A percentile compares a stretch with the other conserved stretches of the same genome.
phyloP scores from a whole-genome alignment of 164 flowering plant genomes.

The Cinnamomum micranthum region DNA sequence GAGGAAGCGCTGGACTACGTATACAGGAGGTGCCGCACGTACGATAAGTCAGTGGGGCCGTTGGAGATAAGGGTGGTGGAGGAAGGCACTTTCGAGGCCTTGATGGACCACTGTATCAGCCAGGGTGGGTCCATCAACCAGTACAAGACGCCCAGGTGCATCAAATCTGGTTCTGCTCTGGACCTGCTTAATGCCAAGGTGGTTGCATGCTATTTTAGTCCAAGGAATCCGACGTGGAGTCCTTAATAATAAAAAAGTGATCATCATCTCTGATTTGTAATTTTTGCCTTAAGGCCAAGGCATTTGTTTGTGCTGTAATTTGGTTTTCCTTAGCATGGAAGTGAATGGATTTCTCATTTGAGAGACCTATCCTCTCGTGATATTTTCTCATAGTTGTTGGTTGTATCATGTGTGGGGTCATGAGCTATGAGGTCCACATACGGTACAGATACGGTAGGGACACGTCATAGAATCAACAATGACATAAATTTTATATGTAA shows the following conservation, averaged over 20 bases:
- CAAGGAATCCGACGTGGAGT: slow-evolving; percentile 61
- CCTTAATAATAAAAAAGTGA: slow-evolving; percentile 25
- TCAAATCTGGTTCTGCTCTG: slow-evolving; percentile 46
- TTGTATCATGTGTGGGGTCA: too few relatives aligned
- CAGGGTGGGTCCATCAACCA: slow-evolving; percentile 82
- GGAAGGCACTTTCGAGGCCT: slow-evolving; percentile 56
- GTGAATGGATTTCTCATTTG: neutral
- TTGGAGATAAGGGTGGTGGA: slow-evolving; percentile 76
- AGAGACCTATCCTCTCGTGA: neutral
- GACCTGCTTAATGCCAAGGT: slow-evolving; percentile 58
- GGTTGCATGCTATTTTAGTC: slow-evolving; percentile 50
- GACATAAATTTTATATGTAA: too few relatives aligned
- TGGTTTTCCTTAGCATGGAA: neutral
- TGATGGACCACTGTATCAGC: slow-evolving; percentile 66
- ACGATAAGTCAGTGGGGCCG: slow-evolving; percentile 70
- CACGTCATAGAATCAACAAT: too few relatives aligned
- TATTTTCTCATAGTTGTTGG: too few relatives aligned
- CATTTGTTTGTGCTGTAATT: neutral
- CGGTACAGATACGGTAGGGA: too few relatives aligned
- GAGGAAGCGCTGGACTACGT: slow-evolving; percentile 69
- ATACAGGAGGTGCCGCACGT: slow-evolving; percentile 57
- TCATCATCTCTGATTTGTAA: neutral
- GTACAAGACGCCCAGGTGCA: slow-evolving; percentile 85
- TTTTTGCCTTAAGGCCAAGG: neutral
- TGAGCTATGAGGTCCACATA: too few relatives aligned